Evolutionary conservation across 1,284 basidiomycete species (phyloP).

Genomic region (Cutaneotrichosporon sp.): DNA sequence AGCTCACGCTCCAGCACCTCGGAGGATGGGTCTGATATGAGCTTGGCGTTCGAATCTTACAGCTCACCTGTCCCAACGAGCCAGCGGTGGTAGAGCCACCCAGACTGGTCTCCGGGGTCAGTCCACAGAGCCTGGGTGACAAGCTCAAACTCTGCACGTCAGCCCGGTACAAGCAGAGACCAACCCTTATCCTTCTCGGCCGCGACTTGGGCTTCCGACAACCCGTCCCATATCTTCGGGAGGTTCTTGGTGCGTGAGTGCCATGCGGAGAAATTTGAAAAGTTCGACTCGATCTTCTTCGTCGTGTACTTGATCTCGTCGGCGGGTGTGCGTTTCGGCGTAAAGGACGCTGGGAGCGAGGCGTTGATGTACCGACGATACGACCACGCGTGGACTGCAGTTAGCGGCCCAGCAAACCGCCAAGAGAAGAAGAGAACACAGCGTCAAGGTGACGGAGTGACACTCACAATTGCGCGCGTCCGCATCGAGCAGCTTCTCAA

Average conservation of each 20-base stretch:
- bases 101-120: constrained; percentile 91
- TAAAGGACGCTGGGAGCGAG: constrained; percentile 56
- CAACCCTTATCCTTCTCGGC: constrained; percentile 63
- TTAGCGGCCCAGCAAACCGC: background rate
- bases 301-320: constrained; percentile 75
- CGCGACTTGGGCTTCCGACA: constrained; percentile 53
- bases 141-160: constrained; percentile 72
- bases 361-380: constrained; percentile 79
- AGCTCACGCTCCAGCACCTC: constrained; percentile 71
- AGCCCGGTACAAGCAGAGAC: constrained; percentile 18
- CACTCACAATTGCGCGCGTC: constrained; percentile 84
- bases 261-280: constrained; percentile 99
- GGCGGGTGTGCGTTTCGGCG: constrained; percentile 44
- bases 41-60: constrained; percentile 19
- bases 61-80: constrained; percentile 69
- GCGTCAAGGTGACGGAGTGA: too few relatives aligned
- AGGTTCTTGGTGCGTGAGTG: constrained; percentile 89
- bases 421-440: background rate
- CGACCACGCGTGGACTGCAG: constrained; percentile 81
- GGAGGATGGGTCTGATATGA: constrained; percentile 55
- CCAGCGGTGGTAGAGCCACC: constrained; percentile 98
- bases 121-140: constrained; percentile 94
- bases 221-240: constrained; percentile 60
- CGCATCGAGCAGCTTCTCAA: constrained; percentile 81
- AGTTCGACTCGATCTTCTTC: constrained; percentile 86